Base-by-base conservation (phyloP, 768 basidiomycete species). In the Lepiota brunneoincarnata region DNA sequence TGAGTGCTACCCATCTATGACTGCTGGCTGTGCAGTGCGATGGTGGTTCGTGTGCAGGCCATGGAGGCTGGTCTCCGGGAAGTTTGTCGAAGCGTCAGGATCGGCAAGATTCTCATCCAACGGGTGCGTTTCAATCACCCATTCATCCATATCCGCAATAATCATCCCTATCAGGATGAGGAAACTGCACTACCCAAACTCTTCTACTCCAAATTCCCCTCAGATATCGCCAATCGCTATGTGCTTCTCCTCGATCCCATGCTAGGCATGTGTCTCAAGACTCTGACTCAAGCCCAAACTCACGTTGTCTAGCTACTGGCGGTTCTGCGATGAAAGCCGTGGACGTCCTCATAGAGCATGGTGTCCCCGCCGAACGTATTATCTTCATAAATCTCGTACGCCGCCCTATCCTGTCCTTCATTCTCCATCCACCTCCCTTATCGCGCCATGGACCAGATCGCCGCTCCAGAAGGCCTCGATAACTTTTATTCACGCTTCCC, bases 91-190 rank as follows among this genome's bases (percentile, higher is more conserved):
- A 91, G 85, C 63, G 90, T 92, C 23, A 81, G 96, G 58, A 96
- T 99, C 55, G 96, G 96, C 44, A 99, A 99, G 76, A 98, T 99
- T 64, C 77, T 99, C 44, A 99, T 99, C 58, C 96, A 99, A 72
- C 73, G 96, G 67, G 93, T 93, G 69, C 58, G 81, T 64, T 43
- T 37, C 50, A 40, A 46, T 18, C 28, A 20, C 17, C 31, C 31
- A 9, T 31, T 3, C 31, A 31, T 10, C 20, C 37, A 9, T 45
- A 12, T 35, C 36, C 28, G 31, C 35, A n/a, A 31, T 37, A 43
- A 4, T 37, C 15, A 26, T 20, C 9, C 23, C 7, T 49, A 41
- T 18, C 61, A 96, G 91, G 95, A 99, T 63, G 97, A 98, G 69
- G 93, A 95, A 64, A 99, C 96, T 0, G 81, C 91, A 1, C 78